These are phyloP conservation scores for Paraphaeosphaeria minitans DNA, from an alignment of 2,329 filamentous ascomycete species.

Conservation along the genomic window DNA sequence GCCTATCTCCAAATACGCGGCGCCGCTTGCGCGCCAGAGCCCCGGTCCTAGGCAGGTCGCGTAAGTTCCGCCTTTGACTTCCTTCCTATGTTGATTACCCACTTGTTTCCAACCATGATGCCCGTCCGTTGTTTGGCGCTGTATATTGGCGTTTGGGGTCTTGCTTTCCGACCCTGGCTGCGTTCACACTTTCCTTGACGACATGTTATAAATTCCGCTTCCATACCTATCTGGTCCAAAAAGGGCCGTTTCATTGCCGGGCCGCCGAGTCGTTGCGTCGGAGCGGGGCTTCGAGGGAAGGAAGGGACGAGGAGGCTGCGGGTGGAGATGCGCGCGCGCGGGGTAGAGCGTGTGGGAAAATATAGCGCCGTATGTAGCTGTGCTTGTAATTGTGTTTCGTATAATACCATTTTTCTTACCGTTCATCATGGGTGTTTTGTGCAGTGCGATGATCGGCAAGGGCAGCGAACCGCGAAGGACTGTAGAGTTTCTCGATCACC, in stretches of 20 bases:
- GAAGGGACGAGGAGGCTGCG: neutral
- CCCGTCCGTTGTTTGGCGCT: slow-evolving; percentile 9
- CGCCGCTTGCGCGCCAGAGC: slow-evolving; percentile 32
- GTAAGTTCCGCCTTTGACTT: neutral
- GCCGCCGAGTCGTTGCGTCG: neutral
- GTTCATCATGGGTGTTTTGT: neutral
- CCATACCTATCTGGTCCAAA: neutral
- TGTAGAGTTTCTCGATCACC: too few relatives aligned
- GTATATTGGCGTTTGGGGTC: slow-evolving; percentile 8
- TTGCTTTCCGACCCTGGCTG: slow-evolving; percentile 3
- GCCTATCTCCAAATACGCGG: slow-evolving; percentile 45
- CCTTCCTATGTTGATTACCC: neutral
- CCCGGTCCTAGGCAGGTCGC: slow-evolving; percentile 1
- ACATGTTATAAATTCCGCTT: slow-evolving; percentile 8
- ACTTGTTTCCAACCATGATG: slow-evolving; percentile 10
- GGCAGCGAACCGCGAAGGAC: too few relatives aligned
- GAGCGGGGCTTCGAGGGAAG: neutral
- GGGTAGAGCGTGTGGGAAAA: neutral
- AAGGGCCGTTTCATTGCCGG: neutral
- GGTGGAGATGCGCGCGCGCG: neutral
- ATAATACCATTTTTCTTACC: slow-evolving; percentile 18
- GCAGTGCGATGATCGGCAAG: neutral
- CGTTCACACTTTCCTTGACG: slow-evolving; percentile 14
- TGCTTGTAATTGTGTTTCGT: slow-evolving; percentile 11
- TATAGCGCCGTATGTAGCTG: neutral